Conservation (phyloP, 345 rosid genomes). For the Eucalyptus curtisii region DNA sequence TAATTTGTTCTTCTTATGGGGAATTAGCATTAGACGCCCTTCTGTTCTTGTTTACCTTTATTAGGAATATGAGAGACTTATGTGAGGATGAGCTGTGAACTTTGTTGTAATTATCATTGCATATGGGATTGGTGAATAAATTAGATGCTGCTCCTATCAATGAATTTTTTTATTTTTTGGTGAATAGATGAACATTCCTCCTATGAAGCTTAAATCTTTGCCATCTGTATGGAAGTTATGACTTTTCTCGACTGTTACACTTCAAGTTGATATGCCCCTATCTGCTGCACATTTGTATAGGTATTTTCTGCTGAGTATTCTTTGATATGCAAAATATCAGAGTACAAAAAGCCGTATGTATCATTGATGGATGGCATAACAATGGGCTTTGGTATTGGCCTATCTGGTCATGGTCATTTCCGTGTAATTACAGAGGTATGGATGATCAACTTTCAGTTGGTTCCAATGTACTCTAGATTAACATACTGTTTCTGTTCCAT, state of each 20-base stretch:
- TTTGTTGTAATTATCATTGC: neutral
- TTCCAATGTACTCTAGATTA: neutral
- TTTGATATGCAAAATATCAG: constrained; percentile 84
- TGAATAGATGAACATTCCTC: neutral
- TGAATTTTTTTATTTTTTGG: neutral
- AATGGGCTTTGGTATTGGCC: constrained; percentile 93
- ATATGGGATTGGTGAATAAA: neutral
- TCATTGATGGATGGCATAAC: constrained; percentile 92
- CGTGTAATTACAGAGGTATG: constrained; percentile 83
- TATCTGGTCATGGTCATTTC: constrained; percentile 85
- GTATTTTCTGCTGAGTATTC: constrained; percentile 84
- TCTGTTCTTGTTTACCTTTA: neutral
- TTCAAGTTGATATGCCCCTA: neutral
- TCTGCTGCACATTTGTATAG: constrained; percentile 17
- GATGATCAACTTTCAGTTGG: neutral
- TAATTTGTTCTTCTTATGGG: neutral
- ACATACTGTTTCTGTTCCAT: neutral
- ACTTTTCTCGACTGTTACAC: neutral
- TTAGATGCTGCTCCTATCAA: neutral
- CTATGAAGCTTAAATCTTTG: neutral
- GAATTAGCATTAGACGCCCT: neutral
- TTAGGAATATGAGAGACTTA: neutral
- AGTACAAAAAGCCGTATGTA: constrained; percentile 76
- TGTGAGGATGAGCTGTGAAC: neutral
- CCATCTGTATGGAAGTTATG: neutral